Percentiles rank a stretch among this genome's conserved stretches.
These are phyloP conservation scores for Agaricus blazei DNA, from an alignment of 768 basidiomycete species.

Conservation along the genomic window DNA sequence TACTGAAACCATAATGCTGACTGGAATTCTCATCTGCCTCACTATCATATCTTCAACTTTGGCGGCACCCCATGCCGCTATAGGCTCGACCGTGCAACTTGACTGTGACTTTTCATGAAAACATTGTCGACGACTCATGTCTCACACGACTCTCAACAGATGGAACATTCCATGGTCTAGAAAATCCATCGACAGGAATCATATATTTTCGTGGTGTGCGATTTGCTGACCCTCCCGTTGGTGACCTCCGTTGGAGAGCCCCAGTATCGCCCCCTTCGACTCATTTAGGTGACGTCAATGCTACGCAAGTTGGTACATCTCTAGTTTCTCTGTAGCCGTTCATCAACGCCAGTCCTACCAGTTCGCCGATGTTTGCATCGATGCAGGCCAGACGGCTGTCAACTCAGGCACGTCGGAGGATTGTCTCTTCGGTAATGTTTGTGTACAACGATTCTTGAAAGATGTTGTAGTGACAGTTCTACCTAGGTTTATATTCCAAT, in stretches of 20 bases:
- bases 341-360: conserved; percentile 10
- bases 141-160: conserved; percentile 19
- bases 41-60: not conserved
- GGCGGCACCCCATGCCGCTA: not conserved
- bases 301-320: conserved; percentile 22
- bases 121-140: not conserved
- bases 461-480: not conserved
- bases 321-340: not conserved
- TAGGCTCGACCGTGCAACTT: not conserved
- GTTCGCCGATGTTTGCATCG: conserved; percentile 31
- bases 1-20: not conserved
- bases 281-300: conserved; percentile 31
- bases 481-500: conserved; percentile 28
- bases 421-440: conserved; percentile 39
- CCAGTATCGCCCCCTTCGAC: conserved; percentile 32
- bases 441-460: not conserved
- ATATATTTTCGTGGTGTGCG: conserved; percentile 36
- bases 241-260: conserved; percentile 34
- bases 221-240: conserved; percentile 38
- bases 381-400: conserved; percentile 23
- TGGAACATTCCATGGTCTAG: conserved; percentile 30
- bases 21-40: not conserved
- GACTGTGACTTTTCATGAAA: not conserved
- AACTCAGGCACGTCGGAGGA: conserved; percentile 31
- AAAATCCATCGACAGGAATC: conserved; percentile 24